A percentile compares a stretch with the other conserved stretches of the same genome.
Conservation (phyloP, 805 yeast species). For the Hemisphaericaspora nanyangensis region DNA sequence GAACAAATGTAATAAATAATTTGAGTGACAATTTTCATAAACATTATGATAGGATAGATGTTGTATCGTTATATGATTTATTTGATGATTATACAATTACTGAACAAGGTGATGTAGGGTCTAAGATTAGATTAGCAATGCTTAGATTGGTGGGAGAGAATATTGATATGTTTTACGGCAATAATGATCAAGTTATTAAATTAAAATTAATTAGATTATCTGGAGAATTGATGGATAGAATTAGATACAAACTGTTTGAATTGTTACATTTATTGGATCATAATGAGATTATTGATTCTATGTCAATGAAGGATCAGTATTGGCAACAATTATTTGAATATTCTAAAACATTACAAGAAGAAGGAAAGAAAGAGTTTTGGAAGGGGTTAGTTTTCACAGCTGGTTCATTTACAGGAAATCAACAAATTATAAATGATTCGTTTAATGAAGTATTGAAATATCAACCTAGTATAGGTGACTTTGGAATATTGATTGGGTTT, state of each 20-base stretch:
- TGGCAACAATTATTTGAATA: constrained; percentile 6
- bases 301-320: neutral
- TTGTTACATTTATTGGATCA: constrained; percentile 18
- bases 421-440: constrained; percentile 39
- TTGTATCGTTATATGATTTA: constrained; percentile 22
- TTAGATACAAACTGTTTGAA: constrained; percentile 41
- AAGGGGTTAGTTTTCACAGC: constrained; percentile 50
- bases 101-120: constrained; percentile 90
- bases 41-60: constrained; percentile 1
- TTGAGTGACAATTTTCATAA: constrained; percentile 13
- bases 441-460: constrained; percentile 33
- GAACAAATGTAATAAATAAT: constrained; percentile 23
- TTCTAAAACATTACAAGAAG: neutral
- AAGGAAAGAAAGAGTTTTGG: constrained; percentile 39
- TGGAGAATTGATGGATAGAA: constrained; percentile 59
- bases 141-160: constrained; percentile 37
- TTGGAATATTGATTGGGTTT: constrained; percentile 14
- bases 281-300: neutral
- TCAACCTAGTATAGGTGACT: constrained; percentile 2
- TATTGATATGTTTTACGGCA: neutral
- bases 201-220: constrained; percentile 49
- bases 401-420: constrained; percentile 55
- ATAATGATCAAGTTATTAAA: constrained; percentile 16
- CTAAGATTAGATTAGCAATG: constrained; percentile 57
- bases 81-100: constrained; percentile 77